Base-by-base conservation (phyloP, 2,329 filamentous ascomycete species). In the Sporothrix humicola region DNA sequence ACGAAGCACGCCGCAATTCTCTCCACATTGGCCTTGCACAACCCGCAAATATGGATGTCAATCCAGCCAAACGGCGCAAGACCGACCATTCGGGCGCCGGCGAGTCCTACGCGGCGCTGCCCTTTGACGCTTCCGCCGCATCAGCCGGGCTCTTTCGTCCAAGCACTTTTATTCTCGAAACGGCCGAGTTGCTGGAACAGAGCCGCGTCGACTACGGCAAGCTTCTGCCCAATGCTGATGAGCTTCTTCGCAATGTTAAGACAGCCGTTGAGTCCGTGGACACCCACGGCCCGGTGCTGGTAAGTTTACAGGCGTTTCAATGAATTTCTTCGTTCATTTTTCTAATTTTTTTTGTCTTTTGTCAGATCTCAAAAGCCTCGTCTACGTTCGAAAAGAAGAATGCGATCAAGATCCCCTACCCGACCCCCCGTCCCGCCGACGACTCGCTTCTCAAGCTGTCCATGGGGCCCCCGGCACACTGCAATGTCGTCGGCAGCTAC, bases 401-500 rank as follows among this genome's bases (percentile, higher is more conserved):
- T 79, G 89, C 89, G 68, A 87, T 97, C 73, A 82, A 85, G n/a
- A 88, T 97, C 66, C 96, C 96, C 0, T 98, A 94, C 79, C 94
- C 95, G 17, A 87, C 91, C n/a, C 94, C 94, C 20, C 89, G 86
- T 69, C 95, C 95, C 1, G 85, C 88, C 12, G 89, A 89, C 78
- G 91, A 95, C 80, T 90, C 90, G 46, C 92, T 92, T 71, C 97
- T 97, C 83, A 95, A 94, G 78, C 85, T 98, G 71, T 86, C 91
- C 54, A 97, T 94, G 81, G 87, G 87, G 63, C 91, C 89, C 79
- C 95, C 96, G 2, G 83, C 88, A 8, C 90, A 91, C 77, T 90
- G 96, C 82, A 97, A 97, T 79, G 92, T 97, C 31, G 91, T 95
- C 46, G 96, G 96, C 69, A 97, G 95, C 82, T 95, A 97, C 83